phyloP scores from a whole-genome alignment of 2,329 filamentous ascomycete species.

The Chaetomiaceae sp. region DNA sequence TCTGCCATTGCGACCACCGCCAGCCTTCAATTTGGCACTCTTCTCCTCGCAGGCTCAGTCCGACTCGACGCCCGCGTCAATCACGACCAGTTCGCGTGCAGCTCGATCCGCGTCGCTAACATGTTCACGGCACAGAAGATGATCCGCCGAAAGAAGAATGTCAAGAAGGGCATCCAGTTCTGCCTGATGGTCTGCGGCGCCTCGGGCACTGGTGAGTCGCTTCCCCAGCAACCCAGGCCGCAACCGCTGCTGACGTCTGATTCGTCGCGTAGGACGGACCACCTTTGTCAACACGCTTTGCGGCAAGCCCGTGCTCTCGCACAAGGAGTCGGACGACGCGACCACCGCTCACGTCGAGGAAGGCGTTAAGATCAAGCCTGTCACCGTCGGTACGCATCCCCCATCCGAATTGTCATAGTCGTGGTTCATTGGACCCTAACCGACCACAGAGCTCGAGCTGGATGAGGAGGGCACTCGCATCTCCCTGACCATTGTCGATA shows the following conservation, averaged over 20 bases:
- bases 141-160: conserved; percentile 99
- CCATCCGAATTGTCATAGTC: no score
- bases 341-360: conserved; percentile 87
- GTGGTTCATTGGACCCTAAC: conserved; percentile 6
- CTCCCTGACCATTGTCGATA: conserved; percentile 97
- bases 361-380: conserved; percentile 96
- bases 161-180: conserved; percentile 99
- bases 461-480: conserved; percentile 98
- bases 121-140: conserved; percentile 62
- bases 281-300: conserved; percentile 99
- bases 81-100: conserved; percentile 4
- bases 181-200: conserved; percentile 99
- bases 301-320: conserved; percentile 82
- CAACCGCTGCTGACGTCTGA: conserved; percentile 6
- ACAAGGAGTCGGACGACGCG: conserved; percentile 92
- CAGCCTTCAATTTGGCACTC: neutral
- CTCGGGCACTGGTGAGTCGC: conserved; percentile 83
- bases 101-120: conserved; percentile 24
- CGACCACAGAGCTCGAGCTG: conserved; percentile 72
- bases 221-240: neutral
- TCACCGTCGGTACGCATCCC: conserved; percentile 78
- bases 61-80: conserved; percentile 9
- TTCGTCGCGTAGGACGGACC: conserved; percentile 66
- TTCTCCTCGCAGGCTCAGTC: neutral
- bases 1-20: conserved; percentile 6